These are phyloP conservation scores for Castanopsis chinensis DNA, from an alignment of 306 rosid genomes.

Conservation along the genomic window DNA sequence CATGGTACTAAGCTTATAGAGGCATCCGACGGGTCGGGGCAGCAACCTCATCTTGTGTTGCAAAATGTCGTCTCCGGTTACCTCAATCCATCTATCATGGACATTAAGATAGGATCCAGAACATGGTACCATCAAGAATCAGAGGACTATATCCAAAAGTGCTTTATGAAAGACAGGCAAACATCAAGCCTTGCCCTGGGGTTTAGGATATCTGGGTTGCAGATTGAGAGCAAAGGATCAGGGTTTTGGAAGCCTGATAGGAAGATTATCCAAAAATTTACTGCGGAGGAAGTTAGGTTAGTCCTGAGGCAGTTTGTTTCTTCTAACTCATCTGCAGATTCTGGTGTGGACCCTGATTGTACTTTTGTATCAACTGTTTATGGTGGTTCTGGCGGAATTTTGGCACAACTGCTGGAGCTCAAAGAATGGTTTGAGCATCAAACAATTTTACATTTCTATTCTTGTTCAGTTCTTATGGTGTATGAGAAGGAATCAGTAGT, in stretches of 20 bases:
- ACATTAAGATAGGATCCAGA: slow-evolving; percentile 78
- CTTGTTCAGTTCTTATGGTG: slow-evolving; percentile 62
- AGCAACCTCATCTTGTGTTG: slow-evolving; percentile 59
- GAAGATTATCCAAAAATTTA: slow-evolving; percentile 23
- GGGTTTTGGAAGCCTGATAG: slow-evolving; percentile 58
- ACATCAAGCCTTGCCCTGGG: slow-evolving; percentile 47
- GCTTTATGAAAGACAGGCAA: slow-evolving; percentile 51
- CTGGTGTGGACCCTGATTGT: slow-evolving; percentile 43
- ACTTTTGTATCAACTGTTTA: slow-evolving; percentile 44
- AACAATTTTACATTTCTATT: slow-evolving; percentile 64
- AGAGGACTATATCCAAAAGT: slow-evolving; percentile 54
- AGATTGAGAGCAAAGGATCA: slow-evolving; percentile 29
- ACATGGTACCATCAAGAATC: slow-evolving; percentile 72
- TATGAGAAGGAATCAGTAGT: slow-evolving; percentile 46
- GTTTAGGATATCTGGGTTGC: slow-evolving; percentile 76
- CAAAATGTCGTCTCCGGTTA: slow-evolving; percentile 36
- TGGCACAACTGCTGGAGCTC: slow-evolving; percentile 59
- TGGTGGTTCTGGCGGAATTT: slow-evolving; percentile 45
- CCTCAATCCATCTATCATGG: slow-evolving; percentile 48
- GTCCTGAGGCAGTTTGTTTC: slow-evolving; percentile 66
- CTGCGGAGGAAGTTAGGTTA: slow-evolving; percentile 26
- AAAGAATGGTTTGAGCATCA: slow-evolving; percentile 89
- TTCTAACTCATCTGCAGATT: slow-evolving; percentile 29
- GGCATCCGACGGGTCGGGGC: slow-evolving; percentile 80
- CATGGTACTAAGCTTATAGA: slow-evolving; percentile 45